Base-by-base conservation (phyloP, 2,329 filamentous ascomycete species). In the Hymenoscyphus fructigenus region DNA sequence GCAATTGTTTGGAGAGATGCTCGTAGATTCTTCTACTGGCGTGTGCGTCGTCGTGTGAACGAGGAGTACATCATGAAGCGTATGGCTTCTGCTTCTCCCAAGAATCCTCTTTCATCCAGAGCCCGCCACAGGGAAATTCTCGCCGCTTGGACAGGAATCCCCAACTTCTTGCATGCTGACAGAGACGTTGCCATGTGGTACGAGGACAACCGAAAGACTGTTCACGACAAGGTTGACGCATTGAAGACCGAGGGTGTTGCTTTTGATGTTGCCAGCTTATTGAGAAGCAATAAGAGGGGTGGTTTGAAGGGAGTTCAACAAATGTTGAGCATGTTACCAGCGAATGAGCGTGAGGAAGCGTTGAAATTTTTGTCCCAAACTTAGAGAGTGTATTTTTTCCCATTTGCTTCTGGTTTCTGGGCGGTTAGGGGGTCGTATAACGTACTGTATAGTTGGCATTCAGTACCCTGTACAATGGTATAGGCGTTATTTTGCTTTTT, bases 21-120 rank as follows among this genome's bases (percentile, higher is more conserved):
- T 10, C 90, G 95, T 70, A 90, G 94, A 76, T 98, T 95, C 91
- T 98, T 99, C 85, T 99, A 98, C 90, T 99, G 96, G 95, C 94
- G 95, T 80, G 89, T 97, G 68, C 93, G 96, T 79, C 91, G 95
- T 77, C 88, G 95, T 81, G 85, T 99, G 76, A 98, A 96, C 80
- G 95, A 99, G 82, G 95, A 99, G 82, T 92, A 96, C 79, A 92
- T 99, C 73, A 85, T 99, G 78, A 95, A 93, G 82, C 92, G 92
- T 80, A 92, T 99, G 86, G 83, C 82, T 5, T 71, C 78, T 2
- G 78, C 75, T 58, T 78, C 75, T 58, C 73, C 75, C 17, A 76
- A 77, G 71, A 79, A 82, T 73, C 78, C 82, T 41, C 78, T 78
- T 36, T 75, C 78, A n/a, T 77, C 81, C 56, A 90, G 92, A 62